phyloP scores from a whole-genome alignment of 495 filamentous ascomycete species.

The Penicillium antarcticum region DNA sequence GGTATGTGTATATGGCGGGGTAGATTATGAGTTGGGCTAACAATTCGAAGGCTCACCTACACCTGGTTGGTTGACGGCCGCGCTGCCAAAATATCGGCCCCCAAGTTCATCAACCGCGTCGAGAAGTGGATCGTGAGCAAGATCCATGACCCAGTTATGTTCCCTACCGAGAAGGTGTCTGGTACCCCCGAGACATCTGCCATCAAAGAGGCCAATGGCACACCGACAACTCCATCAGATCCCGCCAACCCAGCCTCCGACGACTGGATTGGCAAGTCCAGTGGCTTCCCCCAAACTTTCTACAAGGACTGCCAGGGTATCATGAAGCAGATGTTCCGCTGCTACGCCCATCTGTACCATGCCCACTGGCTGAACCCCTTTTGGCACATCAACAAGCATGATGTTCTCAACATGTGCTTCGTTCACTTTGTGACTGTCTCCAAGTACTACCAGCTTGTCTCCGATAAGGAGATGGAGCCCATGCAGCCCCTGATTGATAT shows the following conservation, averaged over 20 bases:
- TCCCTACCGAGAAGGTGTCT: slow-evolving; percentile 72
- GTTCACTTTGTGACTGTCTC: slow-evolving; percentile 89
- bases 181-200: slow-evolving; percentile 53
- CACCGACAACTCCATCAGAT: slow-evolving; percentile 42
- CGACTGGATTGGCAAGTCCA: slow-evolving; percentile 83
- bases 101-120: slow-evolving; percentile 86
- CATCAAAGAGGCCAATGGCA: slow-evolving; percentile 54
- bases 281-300: slow-evolving; percentile 84
- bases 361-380: slow-evolving; percentile 78
- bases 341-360: slow-evolving; percentile 89
- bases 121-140: slow-evolving; percentile 93
- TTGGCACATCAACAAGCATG: slow-evolving; percentile 78
- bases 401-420: slow-evolving; percentile 92
- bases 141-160: slow-evolving; percentile 79
- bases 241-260: slow-evolving; percentile 45
- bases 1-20: slow-evolving; percentile 55
- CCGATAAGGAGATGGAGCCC: slow-evolving; percentile 81
- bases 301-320: slow-evolving; percentile 83
- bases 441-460: slow-evolving; percentile 76
- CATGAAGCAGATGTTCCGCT: slow-evolving; percentile 95
- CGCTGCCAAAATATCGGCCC: slow-evolving; percentile 65
- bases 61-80: slow-evolving; percentile 68
- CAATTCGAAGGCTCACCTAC: slow-evolving; percentile 68
- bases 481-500: slow-evolving; percentile 91
- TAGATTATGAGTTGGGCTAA: slow-evolving; percentile 10